Base-by-base conservation (phyloP, 495 filamentous ascomycete species). In the Penicillium roqueforti region DNA sequence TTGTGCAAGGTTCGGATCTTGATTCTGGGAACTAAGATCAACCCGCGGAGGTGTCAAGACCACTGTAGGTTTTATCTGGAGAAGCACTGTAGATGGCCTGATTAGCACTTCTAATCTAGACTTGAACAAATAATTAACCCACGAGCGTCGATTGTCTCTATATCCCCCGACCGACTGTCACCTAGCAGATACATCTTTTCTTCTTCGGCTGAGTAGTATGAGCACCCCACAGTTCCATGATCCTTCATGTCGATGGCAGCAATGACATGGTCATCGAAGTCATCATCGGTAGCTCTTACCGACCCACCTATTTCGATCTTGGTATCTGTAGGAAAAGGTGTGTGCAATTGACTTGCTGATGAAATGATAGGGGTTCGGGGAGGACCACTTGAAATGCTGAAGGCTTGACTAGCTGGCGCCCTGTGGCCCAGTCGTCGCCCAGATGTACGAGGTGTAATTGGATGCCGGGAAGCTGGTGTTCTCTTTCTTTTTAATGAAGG, bases 211-310 rank as follows among this genome's bases (percentile, higher is more conserved):
- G 86, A 76, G 68, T 92, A 98, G 68, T 93, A 96, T 22, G 88
- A 85, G 65, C 92, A 97, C 5, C 93, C 93, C 13, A 97, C 76
- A 0, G 81, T 87, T 0, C 81, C 85, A 13, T 82, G 73, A 19
- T 87, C 83, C 49, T 79, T 82, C 62, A 90, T 76, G 51, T 97
- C 89, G 25, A 97, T 74, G 1, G 89, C 91, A 81, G 91, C 89
- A 53, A 97, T 83, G 29, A 93, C 74, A 67, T 95, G 90, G 55
- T 83, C 50, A 23, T 52, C 81, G 20, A 87, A 66, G 1, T 75
- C 76, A 55, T 95, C 89, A 4, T 72, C 73, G 52, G 20, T 53
- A 20, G 26, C 48, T n/a, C 26, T 47, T 16, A 51, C 57, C 0
- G 42, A 49, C 3, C 26, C 34, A 46, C 54, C 53, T 28, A 16